Evolutionary conservation across 2,329 filamentous ascomycete genomes (phyloP), one percentile per base, ranked within the genome.

Genomic region (Microcyclospora tardicrescens): DNA sequence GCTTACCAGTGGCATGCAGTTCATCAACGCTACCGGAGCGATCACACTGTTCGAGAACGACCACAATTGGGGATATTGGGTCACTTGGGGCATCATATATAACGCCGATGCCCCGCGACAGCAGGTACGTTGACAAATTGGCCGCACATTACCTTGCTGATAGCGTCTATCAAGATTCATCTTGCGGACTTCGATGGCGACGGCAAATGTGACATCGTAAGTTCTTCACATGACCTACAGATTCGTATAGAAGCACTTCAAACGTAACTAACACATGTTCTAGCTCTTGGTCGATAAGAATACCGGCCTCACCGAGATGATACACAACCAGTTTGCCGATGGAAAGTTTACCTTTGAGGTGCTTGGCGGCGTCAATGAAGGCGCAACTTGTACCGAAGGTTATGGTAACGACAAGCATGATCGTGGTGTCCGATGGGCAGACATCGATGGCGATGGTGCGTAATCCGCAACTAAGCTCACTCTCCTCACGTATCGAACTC

Each of bases 181-280:
- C 36, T 44, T 2, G 43, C 41, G 2, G 43, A 45, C 15, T 41
- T 39, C 28, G 34, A 34, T 14, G 35, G 35, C 2, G 41, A 45
- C 28, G 40, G 40, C 8, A 41, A 36, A 28, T 43, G 40, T 35
- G 43, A 45, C 30, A 28, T 40, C 12, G 10, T 43, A 4, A 24
- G 19, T 24, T n/a, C n/a, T n/a, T n/a, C n/a, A n/a, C n/a, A n/a
- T n/a, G n/a, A n/a, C n/a, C n/a, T n/a, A n/a, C n/a, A n/a, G n/a
- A n/a, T n/a, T n/a, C n/a, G n/a, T n/a, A n/a, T n/a, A n/a, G n/a
- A n/a, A n/a, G n/a, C n/a, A n/a, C n/a, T n/a, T n/a, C n/a, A n/a
- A n/a, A n/a, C n/a, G n/a, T n/a, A n/a, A n/a, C n/a, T n/a, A n/a
- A n/a, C n/a, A n/a, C n/a, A n/a, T n/a, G n/a, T n/a, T n/a, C n/a